These are phyloP conservation scores for Eugenia klotzschiana DNA, from an alignment of 441 rosid species.

Conservation along the genomic window DNA sequence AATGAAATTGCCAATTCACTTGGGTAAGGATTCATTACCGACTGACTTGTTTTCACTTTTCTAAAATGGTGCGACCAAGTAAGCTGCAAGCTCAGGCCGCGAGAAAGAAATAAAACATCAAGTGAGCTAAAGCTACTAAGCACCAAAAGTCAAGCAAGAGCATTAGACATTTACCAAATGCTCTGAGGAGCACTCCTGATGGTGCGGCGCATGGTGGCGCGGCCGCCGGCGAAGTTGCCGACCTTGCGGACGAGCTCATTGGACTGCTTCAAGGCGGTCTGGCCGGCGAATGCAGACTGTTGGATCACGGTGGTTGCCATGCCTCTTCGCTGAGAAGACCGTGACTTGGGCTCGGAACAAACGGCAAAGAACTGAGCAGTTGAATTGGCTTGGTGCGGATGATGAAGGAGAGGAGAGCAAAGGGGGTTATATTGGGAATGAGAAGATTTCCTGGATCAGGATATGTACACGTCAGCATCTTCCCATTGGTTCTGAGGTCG, in stretches of 20 bases:
- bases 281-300: constrained; percentile 55
- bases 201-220: constrained; percentile 64
- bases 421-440: constrained; percentile 17
- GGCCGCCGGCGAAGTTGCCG: constrained; percentile 39
- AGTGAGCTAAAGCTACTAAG: background rate
- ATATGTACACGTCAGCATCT: constrained; percentile 33
- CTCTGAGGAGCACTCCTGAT: constrained; percentile 68
- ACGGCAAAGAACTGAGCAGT: background rate
- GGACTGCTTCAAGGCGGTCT: constrained; percentile 39
- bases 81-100: background rate
- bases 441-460: constrained; percentile 33
- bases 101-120: background rate
- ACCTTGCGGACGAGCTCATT: constrained; percentile 46
- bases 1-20: background rate
- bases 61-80: background rate
- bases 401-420: background rate
- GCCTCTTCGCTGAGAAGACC: background rate
- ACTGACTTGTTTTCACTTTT: background rate
- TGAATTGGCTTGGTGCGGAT: background rate
- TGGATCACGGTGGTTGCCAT: constrained; percentile 65
- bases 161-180: constrained; percentile 40
- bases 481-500: constrained; percentile 25
- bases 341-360: background rate
- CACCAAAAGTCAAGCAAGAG: background rate
- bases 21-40: background rate